A percentile compares a stretch with the other conserved stretches of the same genome.
These are phyloP conservation scores for Diaporthe australafricana DNA, from an alignment of 2,329 filamentous ascomycete species.

Conservation along the genomic window DNA sequence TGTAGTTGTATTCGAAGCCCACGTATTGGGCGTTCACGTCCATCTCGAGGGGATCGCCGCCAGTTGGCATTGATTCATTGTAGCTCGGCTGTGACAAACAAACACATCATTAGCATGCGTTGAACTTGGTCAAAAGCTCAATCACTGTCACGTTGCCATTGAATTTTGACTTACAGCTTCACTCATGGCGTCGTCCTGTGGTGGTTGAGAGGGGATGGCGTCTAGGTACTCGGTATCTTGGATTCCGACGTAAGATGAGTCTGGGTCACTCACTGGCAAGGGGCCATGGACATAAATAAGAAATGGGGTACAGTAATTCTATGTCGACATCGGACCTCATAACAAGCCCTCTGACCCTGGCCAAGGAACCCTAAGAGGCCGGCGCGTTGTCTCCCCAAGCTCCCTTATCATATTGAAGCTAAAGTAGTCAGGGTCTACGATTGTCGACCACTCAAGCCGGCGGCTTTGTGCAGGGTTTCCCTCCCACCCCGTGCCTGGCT, in stretches of 20 bases:
- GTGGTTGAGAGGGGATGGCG: background rate
- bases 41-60: conserved; percentile 43
- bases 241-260: background rate
- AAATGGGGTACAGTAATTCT: background rate
- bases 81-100: conserved; percentile 35
- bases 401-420: conserved; percentile 32
- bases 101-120: background rate
- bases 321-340: conserved; percentile 5
- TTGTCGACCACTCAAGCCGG: conserved; percentile 5
- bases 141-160: background rate
- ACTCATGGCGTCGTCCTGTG: conserved; percentile 25
- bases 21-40: conserved; percentile 62
- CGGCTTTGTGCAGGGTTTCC: background rate
- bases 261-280: background rate
- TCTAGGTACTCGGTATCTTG: background rate
- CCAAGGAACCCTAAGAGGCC: conserved; percentile 11
- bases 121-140: too few relatives aligned
- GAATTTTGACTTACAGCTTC: conserved; percentile 24
- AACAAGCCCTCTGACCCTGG: conserved; percentile 13
- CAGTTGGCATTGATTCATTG: conserved; percentile 40
- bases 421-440: background rate
- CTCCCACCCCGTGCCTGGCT: background rate
- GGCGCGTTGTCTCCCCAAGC: conserved; percentile 29
- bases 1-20: conserved; percentile 71
- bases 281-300: background rate